Evolutionary conservation across 2,329 filamentous ascomycete species (phyloP).

Genomic region (Cordyceps farinosa): DNA sequence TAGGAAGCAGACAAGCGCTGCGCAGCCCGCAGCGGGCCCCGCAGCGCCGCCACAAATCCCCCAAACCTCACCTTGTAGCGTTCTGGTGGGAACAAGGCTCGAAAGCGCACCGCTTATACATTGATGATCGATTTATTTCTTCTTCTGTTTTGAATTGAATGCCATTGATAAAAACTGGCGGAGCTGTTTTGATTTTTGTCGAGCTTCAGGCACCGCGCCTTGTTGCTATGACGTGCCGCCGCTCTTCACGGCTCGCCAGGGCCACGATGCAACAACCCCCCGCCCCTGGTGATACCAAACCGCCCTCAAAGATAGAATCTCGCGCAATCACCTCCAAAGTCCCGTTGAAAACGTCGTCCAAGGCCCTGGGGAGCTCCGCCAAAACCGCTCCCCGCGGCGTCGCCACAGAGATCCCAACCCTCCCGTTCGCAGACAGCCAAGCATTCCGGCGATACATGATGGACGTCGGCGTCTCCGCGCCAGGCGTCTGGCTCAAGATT

Average conservation of each 20-base stretch:
- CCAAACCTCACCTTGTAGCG: background rate
- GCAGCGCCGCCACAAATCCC: too few relatives aligned
- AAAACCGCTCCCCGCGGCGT: background rate
- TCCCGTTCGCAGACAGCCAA: slow-evolving; percentile 28
- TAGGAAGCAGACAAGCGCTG: too few relatives aligned
- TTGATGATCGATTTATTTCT: too few relatives aligned
- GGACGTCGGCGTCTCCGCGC: slow-evolving; percentile 27
- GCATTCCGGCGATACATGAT: slow-evolving; percentile 40
- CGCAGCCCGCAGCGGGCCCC: too few relatives aligned
- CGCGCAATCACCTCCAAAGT: background rate
- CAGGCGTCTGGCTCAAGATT: slow-evolving; percentile 46
- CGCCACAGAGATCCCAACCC: slow-evolving; percentile 19
- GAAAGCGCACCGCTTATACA: background rate
- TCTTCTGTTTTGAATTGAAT: background rate
- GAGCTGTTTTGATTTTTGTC: background rate
- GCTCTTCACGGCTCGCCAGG: slow-evolving; percentile 9
- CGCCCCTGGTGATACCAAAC: background rate
- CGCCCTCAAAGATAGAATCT: background rate
- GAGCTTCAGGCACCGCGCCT: background rate
- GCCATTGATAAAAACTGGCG: background rate
- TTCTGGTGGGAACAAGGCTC: background rate
- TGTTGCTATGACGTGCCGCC: slow-evolving; percentile 1
- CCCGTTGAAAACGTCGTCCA: background rate
- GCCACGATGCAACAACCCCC: background rate
- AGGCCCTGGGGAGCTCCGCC: background rate